These are phyloP conservation scores for Ceratobasidium sp. DNA, from an alignment of 1,284 basidiomycete species.

Conservation along the genomic window DNA sequence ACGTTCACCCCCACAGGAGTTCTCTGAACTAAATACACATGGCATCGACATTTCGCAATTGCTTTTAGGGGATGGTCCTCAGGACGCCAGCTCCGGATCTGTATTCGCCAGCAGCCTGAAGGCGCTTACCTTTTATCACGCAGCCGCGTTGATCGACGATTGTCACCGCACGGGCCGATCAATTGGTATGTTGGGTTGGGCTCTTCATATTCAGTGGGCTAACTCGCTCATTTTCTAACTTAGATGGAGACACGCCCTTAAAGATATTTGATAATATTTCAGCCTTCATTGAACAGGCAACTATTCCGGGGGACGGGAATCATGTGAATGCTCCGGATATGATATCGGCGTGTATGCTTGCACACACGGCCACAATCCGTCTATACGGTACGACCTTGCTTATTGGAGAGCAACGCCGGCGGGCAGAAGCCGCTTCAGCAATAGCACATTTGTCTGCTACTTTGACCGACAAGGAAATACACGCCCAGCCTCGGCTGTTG, in stretches of 20 bases:
- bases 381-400: neutral
- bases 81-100: slow-evolving; percentile 14
- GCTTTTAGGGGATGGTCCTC: neutral
- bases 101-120: slow-evolving; percentile 17
- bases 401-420: neutral
- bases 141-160: slow-evolving; percentile 7
- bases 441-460: neutral
- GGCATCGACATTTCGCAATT: neutral
- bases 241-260: neutral
- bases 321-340: neutral
- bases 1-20: neutral
- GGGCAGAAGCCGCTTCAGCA: neutral
- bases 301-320: neutral
- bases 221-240: neutral
- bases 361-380: slow-evolving; percentile 19
- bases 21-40: neutral
- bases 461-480: neutral
- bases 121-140: slow-evolving; percentile 19
- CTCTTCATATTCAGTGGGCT: neutral
- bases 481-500: neutral
- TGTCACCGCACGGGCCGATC: neutral
- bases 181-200: neutral
- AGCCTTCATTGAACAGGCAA: neutral
- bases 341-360: slow-evolving; percentile 18
- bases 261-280: neutral